These are phyloP conservation scores for Neltuma alba DNA, from an alignment of 306 rosid species.

Conservation along the genomic window DNA sequence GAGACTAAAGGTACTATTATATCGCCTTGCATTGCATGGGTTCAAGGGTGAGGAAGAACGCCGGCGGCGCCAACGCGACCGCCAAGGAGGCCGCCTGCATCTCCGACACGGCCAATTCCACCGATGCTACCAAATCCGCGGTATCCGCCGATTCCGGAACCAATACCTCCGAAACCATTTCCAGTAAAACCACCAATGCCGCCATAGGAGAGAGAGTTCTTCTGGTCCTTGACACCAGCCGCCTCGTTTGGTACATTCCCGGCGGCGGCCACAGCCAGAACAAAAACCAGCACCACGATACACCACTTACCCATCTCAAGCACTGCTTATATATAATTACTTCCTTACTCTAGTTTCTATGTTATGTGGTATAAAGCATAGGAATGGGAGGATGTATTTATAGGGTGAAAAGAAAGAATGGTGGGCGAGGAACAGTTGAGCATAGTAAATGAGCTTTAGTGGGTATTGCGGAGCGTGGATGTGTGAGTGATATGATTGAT, in stretches of 20 bases:
- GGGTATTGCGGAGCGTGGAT: constrained; percentile 34
- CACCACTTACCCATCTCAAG: constrained; percentile 52
- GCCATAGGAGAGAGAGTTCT: constrained; percentile 58
- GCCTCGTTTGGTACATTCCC: constrained; percentile 55
- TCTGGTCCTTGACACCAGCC: constrained; percentile 63
- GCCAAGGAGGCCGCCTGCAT: constrained; percentile 21
- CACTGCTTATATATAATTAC: not conserved
- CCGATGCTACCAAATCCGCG: constrained; percentile 36
- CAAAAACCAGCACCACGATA: constrained; percentile 45
- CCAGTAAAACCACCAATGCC: constrained; percentile 65
- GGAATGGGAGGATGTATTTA: constrained; percentile 29
- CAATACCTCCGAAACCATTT: constrained; percentile 63
- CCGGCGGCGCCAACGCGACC: constrained; percentile 26
- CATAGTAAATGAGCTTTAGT: constrained; percentile 55
- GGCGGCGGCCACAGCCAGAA: constrained; percentile 49
- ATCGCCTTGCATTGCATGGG: not conserved
- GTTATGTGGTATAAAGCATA: not conserved
- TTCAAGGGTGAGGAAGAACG: constrained; percentile 62
- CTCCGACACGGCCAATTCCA: constrained; percentile 15
- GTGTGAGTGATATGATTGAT: not conserved
- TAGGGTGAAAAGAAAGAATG: constrained; percentile 1
- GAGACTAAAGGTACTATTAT: not conserved
- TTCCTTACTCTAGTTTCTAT: not conserved
- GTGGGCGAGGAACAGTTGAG: constrained; percentile 45
- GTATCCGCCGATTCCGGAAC: constrained; percentile 41